Conservation (phyloP, 2,329 filamentous ascomycete species). For the Acrodontium crateriforme region DNA sequence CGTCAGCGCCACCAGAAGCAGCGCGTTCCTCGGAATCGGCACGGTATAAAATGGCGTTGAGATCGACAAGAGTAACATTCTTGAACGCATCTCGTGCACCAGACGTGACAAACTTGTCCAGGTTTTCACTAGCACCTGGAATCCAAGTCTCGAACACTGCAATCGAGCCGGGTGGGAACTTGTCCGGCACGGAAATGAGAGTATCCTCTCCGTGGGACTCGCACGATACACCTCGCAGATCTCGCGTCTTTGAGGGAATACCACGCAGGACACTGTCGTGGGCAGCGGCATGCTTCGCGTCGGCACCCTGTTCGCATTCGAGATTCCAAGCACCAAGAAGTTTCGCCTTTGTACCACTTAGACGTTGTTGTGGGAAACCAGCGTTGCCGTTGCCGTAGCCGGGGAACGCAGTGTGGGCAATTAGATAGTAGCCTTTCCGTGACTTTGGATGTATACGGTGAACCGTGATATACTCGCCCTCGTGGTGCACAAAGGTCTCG, state of each 20-base stretch:
- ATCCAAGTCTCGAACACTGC: constrained; percentile 95
- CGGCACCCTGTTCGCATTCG: constrained; percentile 66
- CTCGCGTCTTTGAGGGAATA: constrained; percentile 67
- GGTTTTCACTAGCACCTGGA: constrained; percentile 62
- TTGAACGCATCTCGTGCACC: constrained; percentile 68
- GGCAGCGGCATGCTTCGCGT: constrained; percentile 50
- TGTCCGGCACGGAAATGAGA: constrained; percentile 63
- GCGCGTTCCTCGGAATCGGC: constrained; percentile 83
- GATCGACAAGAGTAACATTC: constrained; percentile 54
- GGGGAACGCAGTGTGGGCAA: constrained; percentile 91
- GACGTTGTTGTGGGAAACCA: constrained; percentile 61
- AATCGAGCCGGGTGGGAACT: constrained; percentile 87
- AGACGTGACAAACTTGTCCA: constrained; percentile 76
- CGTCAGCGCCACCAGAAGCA: constrained; percentile 63
- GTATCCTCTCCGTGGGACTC: constrained; percentile 62
- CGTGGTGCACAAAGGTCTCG: constrained; percentile 93
- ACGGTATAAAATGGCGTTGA: constrained; percentile 85
- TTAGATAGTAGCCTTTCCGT: constrained; percentile 84
- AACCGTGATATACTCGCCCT: constrained; percentile 90
- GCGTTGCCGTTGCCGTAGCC: constrained; percentile 78
- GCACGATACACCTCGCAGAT: constrained; percentile 59
- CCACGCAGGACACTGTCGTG: constrained; percentile 63
- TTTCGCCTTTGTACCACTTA: constrained; percentile 72
- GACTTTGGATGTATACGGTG: constrained; percentile 88
- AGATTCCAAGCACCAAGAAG: constrained; percentile 85